These are phyloP conservation scores for Quercus berberidifolia DNA, from an alignment of 306 rosid genomes.

Conservation along the genomic window DNA sequence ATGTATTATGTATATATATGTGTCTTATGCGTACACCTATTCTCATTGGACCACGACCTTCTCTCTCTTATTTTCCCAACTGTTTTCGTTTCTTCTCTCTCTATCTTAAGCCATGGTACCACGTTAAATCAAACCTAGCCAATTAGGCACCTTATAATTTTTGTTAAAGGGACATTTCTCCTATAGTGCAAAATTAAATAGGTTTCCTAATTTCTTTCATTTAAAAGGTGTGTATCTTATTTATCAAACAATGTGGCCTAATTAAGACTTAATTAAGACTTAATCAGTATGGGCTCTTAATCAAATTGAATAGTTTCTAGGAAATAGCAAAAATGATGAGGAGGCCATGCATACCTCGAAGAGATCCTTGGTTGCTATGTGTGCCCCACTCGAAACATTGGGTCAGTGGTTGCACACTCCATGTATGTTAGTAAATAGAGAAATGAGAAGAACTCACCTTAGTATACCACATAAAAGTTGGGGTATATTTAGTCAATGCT, in stretches of 20 bases:
- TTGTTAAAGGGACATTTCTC: conserved; percentile 63
- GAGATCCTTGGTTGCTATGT: too few relatives aligned
- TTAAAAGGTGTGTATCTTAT: neutral
- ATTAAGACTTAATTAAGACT: too few relatives aligned
- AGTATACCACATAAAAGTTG: too few relatives aligned
- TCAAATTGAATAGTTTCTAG: conserved; percentile 32
- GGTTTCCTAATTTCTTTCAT: conserved; percentile 28
- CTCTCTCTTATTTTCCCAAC: conserved; percentile 27
- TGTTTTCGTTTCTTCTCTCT: neutral
- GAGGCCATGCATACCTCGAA: too few relatives aligned
- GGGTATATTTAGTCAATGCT: neutral
- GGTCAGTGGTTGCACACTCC: too few relatives aligned
- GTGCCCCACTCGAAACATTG: too few relatives aligned
- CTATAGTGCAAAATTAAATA: conserved; percentile 26
- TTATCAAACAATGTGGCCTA: too few relatives aligned
- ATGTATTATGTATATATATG: neutral
- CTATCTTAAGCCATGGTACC: conserved; percentile 18
- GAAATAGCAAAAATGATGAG: conserved; percentile 10
- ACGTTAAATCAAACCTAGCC: conserved; percentile 23
- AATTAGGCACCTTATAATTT: conserved; percentile 44
- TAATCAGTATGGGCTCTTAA: conserved; percentile 7
- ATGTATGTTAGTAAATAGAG: too few relatives aligned
- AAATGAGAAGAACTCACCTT: too few relatives aligned
- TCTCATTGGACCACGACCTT: conserved; percentile 18
- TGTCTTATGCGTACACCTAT: neutral